Percentiles rank a stretch among this genome's conserved stretches.
phyloP scores from a whole-genome alignment of 1,139 yeast species.

The Neolecta irregularis region DNA sequence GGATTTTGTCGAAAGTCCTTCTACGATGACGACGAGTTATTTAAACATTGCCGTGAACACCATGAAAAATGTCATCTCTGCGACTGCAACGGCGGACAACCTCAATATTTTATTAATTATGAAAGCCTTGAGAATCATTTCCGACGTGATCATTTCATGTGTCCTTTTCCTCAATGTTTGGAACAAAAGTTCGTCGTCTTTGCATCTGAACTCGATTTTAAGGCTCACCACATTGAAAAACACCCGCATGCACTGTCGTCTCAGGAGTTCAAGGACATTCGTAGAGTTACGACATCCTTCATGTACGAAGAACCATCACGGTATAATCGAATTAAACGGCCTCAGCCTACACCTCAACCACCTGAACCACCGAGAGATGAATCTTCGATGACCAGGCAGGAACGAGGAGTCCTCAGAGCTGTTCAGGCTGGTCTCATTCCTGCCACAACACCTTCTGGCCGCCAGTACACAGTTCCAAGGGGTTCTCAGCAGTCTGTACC shows the following conservation, averaged over 20 bases:
- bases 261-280: constrained; percentile 11
- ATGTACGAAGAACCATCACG: constrained; percentile 9
- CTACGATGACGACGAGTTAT: constrained; percentile 79
- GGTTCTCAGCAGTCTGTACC: too few species aligned
- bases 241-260: constrained; percentile 40
- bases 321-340: constrained; percentile 7
- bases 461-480: too few species aligned
- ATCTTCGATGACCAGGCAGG: constrained; percentile 2
- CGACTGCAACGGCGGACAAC: constrained; percentile 43
- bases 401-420: too few species aligned
- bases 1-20: constrained; percentile 63
- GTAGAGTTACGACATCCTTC: constrained; percentile 10
- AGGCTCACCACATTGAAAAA: constrained; percentile 74
- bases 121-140: constrained; percentile 64
- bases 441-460: too few species aligned
- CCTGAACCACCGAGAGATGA: constrained; percentile 2
- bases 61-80: constrained; percentile 90
- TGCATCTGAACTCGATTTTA: constrained; percentile 67
- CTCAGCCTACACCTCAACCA: constrained; percentile 3
- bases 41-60: constrained; percentile 60
- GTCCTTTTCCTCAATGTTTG: constrained; percentile 67
- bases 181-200: constrained; percentile 88
- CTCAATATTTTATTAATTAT: constrained; percentile 65
- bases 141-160: constrained; percentile 53
- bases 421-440: too few species aligned